Conservation (phyloP, 805 yeast species). For the Myxozyma kluyveri region DNA sequence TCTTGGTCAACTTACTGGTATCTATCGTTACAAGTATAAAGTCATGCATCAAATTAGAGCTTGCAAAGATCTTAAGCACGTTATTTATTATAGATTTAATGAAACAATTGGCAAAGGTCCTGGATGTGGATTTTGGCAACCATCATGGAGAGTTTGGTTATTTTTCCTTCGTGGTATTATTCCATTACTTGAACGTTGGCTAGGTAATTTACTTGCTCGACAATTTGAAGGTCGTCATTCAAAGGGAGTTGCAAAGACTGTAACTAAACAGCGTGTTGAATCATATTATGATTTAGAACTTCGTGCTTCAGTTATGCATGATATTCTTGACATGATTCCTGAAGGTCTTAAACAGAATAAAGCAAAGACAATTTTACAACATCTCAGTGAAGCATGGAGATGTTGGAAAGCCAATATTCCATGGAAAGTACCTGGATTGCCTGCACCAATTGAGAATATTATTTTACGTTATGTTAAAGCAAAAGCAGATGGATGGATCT, state of each 20-base stretch:
- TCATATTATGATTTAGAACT: constrained; percentile 91
- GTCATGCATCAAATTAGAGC: constrained; percentile 98
- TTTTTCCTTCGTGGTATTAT: constrained; percentile 86
- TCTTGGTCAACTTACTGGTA: constrained; percentile 93
- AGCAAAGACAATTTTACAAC: constrained; percentile 84
- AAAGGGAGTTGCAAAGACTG: constrained; percentile 87
- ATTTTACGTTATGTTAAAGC: constrained; percentile 89
- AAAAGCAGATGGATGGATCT: constrained; percentile 95
- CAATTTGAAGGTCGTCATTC: constrained; percentile 95
- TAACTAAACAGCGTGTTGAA: constrained; percentile 93
- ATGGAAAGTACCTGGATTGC: constrained; percentile 96
- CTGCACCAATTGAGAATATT: constrained; percentile 81
- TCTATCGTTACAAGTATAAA: constrained; percentile 92
- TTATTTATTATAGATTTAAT: constrained; percentile 82
- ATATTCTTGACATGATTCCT: constrained; percentile 94
- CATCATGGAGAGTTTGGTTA: constrained; percentile 97
- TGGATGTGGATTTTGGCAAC: constrained; percentile 99
- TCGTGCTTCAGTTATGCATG: constrained; percentile 92
- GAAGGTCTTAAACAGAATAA: constrained; percentile 86
- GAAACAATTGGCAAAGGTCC: constrained; percentile 92
- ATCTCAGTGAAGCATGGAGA: constrained; percentile 97
- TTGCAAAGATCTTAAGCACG: constrained; percentile 91
- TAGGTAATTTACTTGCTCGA: constrained; percentile 83
- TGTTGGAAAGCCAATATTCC: constrained; percentile 99
- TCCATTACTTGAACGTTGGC: constrained; percentile 91